These are phyloP conservation scores for Sporothrix schenckii DNA, from an alignment of 2,329 filamentous ascomycete genomes.

Conservation along the genomic window DNA sequence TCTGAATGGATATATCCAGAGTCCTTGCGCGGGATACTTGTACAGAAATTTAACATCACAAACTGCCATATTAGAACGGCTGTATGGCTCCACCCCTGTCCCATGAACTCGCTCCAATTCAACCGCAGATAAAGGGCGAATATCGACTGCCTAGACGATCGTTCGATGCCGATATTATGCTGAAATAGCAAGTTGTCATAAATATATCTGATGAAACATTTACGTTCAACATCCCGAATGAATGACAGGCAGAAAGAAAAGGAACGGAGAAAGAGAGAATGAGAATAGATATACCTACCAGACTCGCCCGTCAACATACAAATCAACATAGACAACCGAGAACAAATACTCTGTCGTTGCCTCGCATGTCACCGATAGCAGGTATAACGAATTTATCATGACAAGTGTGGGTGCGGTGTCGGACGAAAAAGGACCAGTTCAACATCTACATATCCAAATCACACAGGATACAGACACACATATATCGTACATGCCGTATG, in stretches of 20 bases:
- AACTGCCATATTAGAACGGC: slow-evolving; percentile 3
- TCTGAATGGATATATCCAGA: neutral
- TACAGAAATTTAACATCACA: neutral
- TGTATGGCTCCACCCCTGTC: slow-evolving; percentile 9
- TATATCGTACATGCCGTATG: neutral
- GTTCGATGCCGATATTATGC: neutral
- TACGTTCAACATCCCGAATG: too few relatives aligned
- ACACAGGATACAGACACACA: neutral
- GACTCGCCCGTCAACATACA: too few relatives aligned
- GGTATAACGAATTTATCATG: too few relatives aligned
- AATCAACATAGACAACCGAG: too few relatives aligned
- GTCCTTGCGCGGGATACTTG: neutral
- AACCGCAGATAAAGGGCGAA: neutral
- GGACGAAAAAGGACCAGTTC: neutral
- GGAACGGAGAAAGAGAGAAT: too few relatives aligned
- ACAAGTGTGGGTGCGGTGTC: neutral
- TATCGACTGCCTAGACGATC: neutral
- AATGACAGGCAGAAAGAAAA: too few relatives aligned
- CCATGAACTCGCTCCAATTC: neutral
- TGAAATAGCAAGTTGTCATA: too few relatives aligned
- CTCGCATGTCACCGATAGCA: neutral
- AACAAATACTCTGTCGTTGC: neutral
- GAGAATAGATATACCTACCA: too few relatives aligned
- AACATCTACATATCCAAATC: neutral
- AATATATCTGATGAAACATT: too few relatives aligned